Evolutionary conservation across 1,284 basidiomycete species (phyloP).

Genomic region (Ceratorhiza oryzae-sativae): DNA sequence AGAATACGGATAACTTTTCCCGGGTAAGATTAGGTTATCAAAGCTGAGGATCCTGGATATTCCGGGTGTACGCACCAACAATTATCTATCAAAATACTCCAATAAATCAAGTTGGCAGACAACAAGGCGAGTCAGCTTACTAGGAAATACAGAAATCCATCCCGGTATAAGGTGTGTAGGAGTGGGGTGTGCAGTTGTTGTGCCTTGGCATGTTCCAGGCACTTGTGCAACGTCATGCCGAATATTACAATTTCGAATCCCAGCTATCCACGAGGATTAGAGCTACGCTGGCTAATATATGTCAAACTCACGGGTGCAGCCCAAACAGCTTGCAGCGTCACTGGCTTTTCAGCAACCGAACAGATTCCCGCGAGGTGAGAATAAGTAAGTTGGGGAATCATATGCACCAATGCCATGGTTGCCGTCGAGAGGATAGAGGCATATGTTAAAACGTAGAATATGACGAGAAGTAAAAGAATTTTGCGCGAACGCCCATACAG

Average conservation of each 20-base stretch:
- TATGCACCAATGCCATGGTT: slow-evolving; percentile 2
- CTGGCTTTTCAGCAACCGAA: slow-evolving; percentile 17
- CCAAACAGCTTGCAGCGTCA: slow-evolving; percentile 31
- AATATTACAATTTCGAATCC: slow-evolving; percentile 38
- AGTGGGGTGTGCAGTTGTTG: slow-evolving; percentile 30
- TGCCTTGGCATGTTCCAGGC: slow-evolving; percentile 30
- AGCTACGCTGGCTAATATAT: not conserved
- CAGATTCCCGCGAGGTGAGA: slow-evolving; percentile 37
- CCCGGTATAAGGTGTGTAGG: slow-evolving; percentile 38
- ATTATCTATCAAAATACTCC: slow-evolving; percentile 2
- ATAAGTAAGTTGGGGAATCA: slow-evolving; percentile 28
- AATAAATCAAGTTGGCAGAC: not conserved
- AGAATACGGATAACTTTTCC: slow-evolving; percentile 34
- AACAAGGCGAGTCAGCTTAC: slow-evolving; percentile 4
- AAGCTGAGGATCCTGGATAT: not conserved
- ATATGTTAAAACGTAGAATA: slow-evolving; percentile 36
- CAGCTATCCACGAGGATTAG: too few species aligned
- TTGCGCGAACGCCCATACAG: slow-evolving; percentile 35
- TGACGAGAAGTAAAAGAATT: slow-evolving; percentile 8
- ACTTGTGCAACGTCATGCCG: slow-evolving; percentile 36
- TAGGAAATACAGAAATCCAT: slow-evolving; percentile 39
- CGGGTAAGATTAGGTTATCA: not conserved
- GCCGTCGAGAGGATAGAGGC: slow-evolving; percentile 13
- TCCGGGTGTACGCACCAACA: not conserved
- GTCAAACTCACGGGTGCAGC: slow-evolving; percentile 25